Base-by-base conservation (phyloP, 2,329 filamentous ascomycete genomes). In the Allantophomopsis lycopodina region DNA sequence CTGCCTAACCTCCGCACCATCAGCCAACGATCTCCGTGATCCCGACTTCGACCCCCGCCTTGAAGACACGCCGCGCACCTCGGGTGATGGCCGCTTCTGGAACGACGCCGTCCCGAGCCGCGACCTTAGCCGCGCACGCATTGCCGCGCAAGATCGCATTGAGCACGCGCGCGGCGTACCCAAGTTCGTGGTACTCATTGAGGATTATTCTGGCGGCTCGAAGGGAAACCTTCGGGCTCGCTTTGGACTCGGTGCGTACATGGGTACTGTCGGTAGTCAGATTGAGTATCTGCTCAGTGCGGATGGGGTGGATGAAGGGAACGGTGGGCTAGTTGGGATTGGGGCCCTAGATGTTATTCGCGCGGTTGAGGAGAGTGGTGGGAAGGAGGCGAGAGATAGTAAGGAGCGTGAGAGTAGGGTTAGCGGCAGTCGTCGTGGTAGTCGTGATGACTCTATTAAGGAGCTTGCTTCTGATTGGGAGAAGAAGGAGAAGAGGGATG, bases 141-240 rank as follows among this genome's bases (percentile, higher is more conserved):
- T 76, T 6, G 70, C 73, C 13, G 82, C 82, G 0, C 81, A 87
- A 53, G 59, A 66, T 0, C 68, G 81, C 1, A 67, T 84, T 16
- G 71, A 82, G 31, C 64, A 67, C 15, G 75, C 76, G 0, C 63
- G 67, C 16, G 59, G 60, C 17, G 50, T 59, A 2, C 73, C 75
- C 1, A 63, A 66, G 13, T 78, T 78, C 52, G 64, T 65, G 7
- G 64, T 85, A 30, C 68, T 73, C 10, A 66, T 86, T 2, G 54
- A 63, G 2, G 65, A 69, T 43, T 69, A 74, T 18, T 56, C 51
- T 44, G 55, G 60, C 39, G 55, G 58, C 28, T 55, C 62, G 2
- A 56, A 66, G 12, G 73, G 73, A 1, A 55, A 57, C 1, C 48
- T 74, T 1, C 23, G 23, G 3, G 68, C 77, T 21, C 63, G 65